Evolutionary conservation across 495 filamentous ascomycete species (phyloP), one percentile per base, ranked within the genome.

Genomic region (Recurvomyces mirabilis): DNA sequence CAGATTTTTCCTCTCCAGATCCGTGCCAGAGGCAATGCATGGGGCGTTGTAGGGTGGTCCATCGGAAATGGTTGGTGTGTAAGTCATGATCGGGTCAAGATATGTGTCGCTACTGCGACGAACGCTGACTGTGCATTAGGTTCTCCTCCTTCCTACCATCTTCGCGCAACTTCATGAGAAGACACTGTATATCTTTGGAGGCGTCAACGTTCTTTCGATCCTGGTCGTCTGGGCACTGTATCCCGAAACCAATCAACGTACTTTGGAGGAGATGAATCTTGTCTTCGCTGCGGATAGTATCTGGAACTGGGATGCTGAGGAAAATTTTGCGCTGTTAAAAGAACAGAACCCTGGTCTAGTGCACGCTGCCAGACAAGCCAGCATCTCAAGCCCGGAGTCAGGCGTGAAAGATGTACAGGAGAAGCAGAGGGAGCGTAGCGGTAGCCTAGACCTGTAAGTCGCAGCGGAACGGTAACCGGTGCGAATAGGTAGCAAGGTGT

Each of bases 11-110:
- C 79, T 0, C 60, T 83, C 14, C 70, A 77, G 20, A 72, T 82
- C 9, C 72, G 80, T 19, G 79, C 78, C 4, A 75, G 77, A 23
- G 80, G 80, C 15, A 83, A 82, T 37, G 76, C 80, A n/a, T 82
- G 78, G 75, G 79, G 80, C 51, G 80, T 83, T 0, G 70, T 84
- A 2, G 78, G 80, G 13, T 84, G 79, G 78, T 74, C 69, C 43
- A 81, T 84, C 28, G 53, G 51, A 17, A 53, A 56, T 32, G 52
- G 52, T 11, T 55, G 49, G 49, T 35, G 37, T 36, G 34, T 50
- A 38, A 40, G 34, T 46, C 14, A 9, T n/a, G 4, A 38, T 39
- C 45, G 19, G n/a, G 26, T n/a, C n/a, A n/a, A n/a, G n/a, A n/a
- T n/a, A n/a, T n/a, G n/a, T n/a, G n/a, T n/a, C n/a, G n/a, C n/a